Conservation (phyloP, 768 basidiomycete species). For the Sarcodon sp. region DNA sequence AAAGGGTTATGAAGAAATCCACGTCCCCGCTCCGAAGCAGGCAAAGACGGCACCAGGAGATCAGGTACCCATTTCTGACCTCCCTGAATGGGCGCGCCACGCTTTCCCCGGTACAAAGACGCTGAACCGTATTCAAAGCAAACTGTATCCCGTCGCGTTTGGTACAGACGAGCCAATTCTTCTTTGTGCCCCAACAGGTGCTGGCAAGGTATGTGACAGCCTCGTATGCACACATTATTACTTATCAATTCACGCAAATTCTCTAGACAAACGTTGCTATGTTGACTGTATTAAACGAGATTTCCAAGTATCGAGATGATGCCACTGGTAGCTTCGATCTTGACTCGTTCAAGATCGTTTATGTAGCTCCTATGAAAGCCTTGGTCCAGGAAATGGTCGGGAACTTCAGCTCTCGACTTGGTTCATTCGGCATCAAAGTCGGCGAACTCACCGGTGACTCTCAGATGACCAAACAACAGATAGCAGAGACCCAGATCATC, state of each 20-base stretch:
- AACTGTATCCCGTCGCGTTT: slow-evolving; percentile 86
- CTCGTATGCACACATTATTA: neutral
- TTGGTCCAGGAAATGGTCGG: slow-evolving; percentile 98
- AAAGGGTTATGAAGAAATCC: slow-evolving; percentile 97
- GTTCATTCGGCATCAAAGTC: slow-evolving; percentile 64
- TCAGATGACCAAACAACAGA: slow-evolving; percentile 97
- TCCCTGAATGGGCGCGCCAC: slow-evolving; percentile 80
- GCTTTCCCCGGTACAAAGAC: slow-evolving; percentile 71
- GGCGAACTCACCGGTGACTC: slow-evolving; percentile 95
- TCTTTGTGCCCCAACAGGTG: slow-evolving; percentile 96
- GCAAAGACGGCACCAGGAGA: slow-evolving; percentile 52
- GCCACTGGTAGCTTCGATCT: slow-evolving; percentile 71
- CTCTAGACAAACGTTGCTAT: slow-evolving; percentile 93
- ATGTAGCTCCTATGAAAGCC: slow-evolving; percentile 98
- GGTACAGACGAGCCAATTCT: slow-evolving; percentile 90
- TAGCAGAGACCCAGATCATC: slow-evolving; percentile 93
- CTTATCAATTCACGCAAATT: neutral
- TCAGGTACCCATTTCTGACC: slow-evolving; percentile 50
- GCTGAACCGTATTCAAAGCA: slow-evolving; percentile 89
- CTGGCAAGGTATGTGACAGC: slow-evolving; percentile 68
- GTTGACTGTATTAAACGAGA: slow-evolving; percentile 85
- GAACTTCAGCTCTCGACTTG: slow-evolving; percentile 75
- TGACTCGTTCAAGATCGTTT: slow-evolving; percentile 91
- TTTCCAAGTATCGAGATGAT: slow-evolving; percentile 79
- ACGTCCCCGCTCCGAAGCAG: slow-evolving; percentile 87